Evolutionary conservation across 768 basidiomycete species (phyloP), one percentile per base, ranked within the genome.

Genomic region (Termitomyces eurrhizus): DNA sequence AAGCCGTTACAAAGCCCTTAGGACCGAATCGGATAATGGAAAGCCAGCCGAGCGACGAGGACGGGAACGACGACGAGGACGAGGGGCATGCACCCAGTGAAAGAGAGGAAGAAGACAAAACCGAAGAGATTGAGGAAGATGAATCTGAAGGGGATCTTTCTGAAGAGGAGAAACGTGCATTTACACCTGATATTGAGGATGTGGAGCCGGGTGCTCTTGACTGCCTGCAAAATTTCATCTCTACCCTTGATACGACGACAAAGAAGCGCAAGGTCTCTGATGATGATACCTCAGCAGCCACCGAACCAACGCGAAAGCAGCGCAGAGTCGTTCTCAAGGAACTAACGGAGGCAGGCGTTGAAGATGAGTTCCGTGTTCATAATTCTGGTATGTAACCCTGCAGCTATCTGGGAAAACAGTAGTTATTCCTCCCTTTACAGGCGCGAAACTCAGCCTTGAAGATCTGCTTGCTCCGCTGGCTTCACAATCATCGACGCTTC

Each of bases 381-480:
- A 68, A 75, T 14, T 68, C 77, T 54, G 82, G 86, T 86, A 68
- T 55, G 67, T 66, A n/a, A 39, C 37, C 54, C 39, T 56, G 14
- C n/a, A 41, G 32, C n/a, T 18, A 21, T 4, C 9, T 16, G 21
- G 7, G 16, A n/a, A 12, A 33, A 46, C 29, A 21, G 18, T 6
- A 18, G 4, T 55, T 58, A 42, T n/a, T 59, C 29, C 9, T 62
- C 26, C 16, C 37, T 42, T 39, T 57, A 49, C 24, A 88, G 85
- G 80, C n/a, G 67, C 72, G 3, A 86, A 84, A 69, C 79, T 93
- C 6, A 78, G 80, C 35, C 69, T 93, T 8, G 86, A 90, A 13
- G 91, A 94, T 68, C 81, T 94, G 5, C 84, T 95, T 39, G 84
- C 85, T 2, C 89, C 90, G 0, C 82, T 92, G 4, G 81, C 83